Percentiles rank a stretch among this genome's conserved stretches.
Conservation (phyloP, 2,329 filamentous ascomycete genomes). For the Penicillium sp. region DNA sequence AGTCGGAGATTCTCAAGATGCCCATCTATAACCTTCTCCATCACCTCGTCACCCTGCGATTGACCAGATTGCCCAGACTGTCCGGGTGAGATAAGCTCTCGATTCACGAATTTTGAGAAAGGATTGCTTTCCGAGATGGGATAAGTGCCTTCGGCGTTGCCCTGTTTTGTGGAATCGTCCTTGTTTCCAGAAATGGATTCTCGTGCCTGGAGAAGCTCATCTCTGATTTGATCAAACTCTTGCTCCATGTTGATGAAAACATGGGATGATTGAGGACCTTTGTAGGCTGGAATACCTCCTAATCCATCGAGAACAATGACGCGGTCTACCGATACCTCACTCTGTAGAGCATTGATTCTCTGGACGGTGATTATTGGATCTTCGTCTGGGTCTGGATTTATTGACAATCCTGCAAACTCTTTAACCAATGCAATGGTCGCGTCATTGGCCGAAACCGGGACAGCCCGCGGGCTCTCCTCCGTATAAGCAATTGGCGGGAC, state of each 20-base stretch:
- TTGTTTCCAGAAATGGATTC: slow-evolving; percentile 14
- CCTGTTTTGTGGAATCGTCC: slow-evolving; percentile 18
- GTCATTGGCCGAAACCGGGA: slow-evolving; percentile 58
- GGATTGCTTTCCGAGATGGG: slow-evolving; percentile 41
- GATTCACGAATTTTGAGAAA: slow-evolving; percentile 44
- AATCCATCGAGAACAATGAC: slow-evolving; percentile 85
- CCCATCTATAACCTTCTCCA: slow-evolving; percentile 34
- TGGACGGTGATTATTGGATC: slow-evolving; percentile 43
- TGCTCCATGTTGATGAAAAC: slow-evolving; percentile 93
- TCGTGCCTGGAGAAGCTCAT: slow-evolving; percentile 53
- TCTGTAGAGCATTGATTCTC: slow-evolving; percentile 44
- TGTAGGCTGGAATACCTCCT: slow-evolving; percentile 74
- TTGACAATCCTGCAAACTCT: slow-evolving; percentile 69
- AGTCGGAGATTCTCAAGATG: slow-evolving; percentile 73
- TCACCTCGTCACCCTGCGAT: slow-evolving; percentile 10
- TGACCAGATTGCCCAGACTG: slow-evolving; percentile 17
- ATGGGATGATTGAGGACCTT: slow-evolving; percentile 62
- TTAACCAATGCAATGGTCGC: slow-evolving; percentile 73
- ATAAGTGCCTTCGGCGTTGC: slow-evolving; percentile 13
- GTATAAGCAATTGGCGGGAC: slow-evolving; percentile 65
- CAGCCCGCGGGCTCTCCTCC: slow-evolving; percentile 47
- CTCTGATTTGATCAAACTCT: slow-evolving; percentile 70
- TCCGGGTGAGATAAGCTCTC: slow-evolving; percentile 25
- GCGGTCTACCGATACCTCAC: slow-evolving; percentile 69
- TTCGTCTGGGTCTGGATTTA: slow-evolving; percentile 44